Base-by-base conservation (phyloP, 1,139 yeast genomes). In the Suhomyces terraborum region DNA sequence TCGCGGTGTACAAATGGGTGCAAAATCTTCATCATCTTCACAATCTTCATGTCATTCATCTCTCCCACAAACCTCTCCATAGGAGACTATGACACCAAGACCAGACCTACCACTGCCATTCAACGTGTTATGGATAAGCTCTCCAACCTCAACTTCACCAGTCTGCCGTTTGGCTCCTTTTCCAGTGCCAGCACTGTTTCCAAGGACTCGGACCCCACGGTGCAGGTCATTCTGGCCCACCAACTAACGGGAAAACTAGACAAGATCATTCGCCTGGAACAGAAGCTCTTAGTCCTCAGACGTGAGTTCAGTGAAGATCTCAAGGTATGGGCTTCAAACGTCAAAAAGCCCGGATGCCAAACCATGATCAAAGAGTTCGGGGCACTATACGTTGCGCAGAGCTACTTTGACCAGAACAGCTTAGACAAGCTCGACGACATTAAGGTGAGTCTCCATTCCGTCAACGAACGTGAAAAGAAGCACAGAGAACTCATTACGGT, bases 401-500 rank as follows among this genome's bases (percentile, higher is more conserved):
- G 62, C 13, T 59, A 60, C 10, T 48, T 62, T n/a, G 58, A 57
- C 28, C 64, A 62, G 9, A 58, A 59, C 13, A 39, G 65, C 26
- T 56, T 64, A 20, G 71, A 75, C 40, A 71, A 64, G 47, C 58
- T 73, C 43, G 77, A 72, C 32, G 63, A 57, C 38, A 56, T 77
- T 30, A 68, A 66, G 39, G 52, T 66, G 14, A 74, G 73, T 42
- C 58, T 80, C 36, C 56, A 59, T 4, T 70, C 69, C 41, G 77
- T 80, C 2, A 61, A 70, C 35, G 76, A 75, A 45, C 64, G 84
- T 45, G 86, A 80, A 55, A 65, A 60, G 48, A 73, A 77, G 50
- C 64, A 68, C 26, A 65, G 57, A 19, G 73, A 68, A 19, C 58
- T 74, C 37, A 57, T 64, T 34, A 45, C 48, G 27, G 57, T 57